phyloP scores from a whole-genome alignment of 441 rosid genomes.

The Corymbia citriodora region DNA sequence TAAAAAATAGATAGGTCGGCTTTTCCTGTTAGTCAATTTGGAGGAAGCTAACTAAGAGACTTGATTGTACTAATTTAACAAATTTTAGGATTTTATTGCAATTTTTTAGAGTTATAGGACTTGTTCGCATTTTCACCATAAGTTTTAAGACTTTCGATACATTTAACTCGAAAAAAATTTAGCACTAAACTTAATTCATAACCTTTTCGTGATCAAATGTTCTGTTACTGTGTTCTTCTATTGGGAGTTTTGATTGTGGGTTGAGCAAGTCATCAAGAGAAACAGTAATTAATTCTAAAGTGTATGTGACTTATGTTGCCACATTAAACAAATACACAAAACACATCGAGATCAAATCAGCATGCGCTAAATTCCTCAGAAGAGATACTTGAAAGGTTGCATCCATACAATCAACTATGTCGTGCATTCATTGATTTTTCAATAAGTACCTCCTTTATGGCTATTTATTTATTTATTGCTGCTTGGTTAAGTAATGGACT shows the following conservation, averaged over 20 bases:
- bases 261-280: background rate
- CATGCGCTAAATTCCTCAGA: background rate
- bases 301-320: background rate
- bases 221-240: background rate
- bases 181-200: background rate
- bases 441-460: no score
- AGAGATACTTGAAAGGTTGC: no score
- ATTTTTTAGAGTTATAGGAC: background rate
- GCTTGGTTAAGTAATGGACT: no score
- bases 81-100: background rate
- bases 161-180: fast-evolving
- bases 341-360: no score
- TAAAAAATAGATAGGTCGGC: background rate
- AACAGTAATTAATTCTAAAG: background rate
- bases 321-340: background rate
- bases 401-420: no score
- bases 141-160: background rate
- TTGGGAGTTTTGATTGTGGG: background rate
- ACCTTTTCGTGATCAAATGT: background rate
- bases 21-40: background rate
- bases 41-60: background rate
- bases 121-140: fast-evolving
- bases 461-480: no score
- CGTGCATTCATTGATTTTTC: no score
- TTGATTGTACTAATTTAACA: background rate